These are phyloP conservation scores for Herpomyces periplanetae DNA, from an alignment of 2,329 filamentous ascomycete genomes.

Conservation along the genomic window DNA sequence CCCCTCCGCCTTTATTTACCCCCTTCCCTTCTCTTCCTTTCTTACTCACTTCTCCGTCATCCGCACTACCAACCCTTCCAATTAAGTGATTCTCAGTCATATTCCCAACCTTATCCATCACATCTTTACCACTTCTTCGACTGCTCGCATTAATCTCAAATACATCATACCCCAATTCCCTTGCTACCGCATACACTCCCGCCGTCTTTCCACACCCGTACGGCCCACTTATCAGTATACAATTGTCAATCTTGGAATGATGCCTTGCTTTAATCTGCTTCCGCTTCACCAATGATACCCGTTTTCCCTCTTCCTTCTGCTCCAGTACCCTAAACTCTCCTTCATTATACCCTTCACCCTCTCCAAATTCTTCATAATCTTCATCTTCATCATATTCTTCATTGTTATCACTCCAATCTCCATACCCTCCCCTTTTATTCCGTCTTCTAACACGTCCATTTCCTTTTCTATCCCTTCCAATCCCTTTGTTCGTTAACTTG, in stretches of 20 bases:
- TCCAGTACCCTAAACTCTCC: too few relatives aligned
- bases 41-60: neutral
- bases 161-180: slow-evolving; percentile 61
- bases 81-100: slow-evolving; percentile 91
- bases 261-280: too few relatives aligned
- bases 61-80: slow-evolving; percentile 9
- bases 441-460: too few relatives aligned
- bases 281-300: too few relatives aligned
- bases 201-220: slow-evolving; percentile 76
- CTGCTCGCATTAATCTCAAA: slow-evolving; percentile 72
- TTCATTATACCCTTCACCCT: too few relatives aligned
- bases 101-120: slow-evolving; percentile 65
- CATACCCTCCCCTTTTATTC: too few relatives aligned
- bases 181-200: slow-evolving; percentile 57
- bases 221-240: slow-evolving; percentile 56
- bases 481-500: slow-evolving; percentile 32
- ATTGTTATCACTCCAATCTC: too few relatives aligned
- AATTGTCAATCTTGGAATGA: slow-evolving; percentile 19
- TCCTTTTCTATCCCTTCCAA: too few relatives aligned
- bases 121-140: slow-evolving; percentile 50
- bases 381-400: too few relatives aligned
- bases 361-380: too few relatives aligned
- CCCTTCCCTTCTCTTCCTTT: slow-evolving; percentile 4
- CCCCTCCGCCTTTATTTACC: slow-evolving; percentile 4
- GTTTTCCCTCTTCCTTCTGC: too few relatives aligned